Evolutionary conservation across 257 asterid species (phyloP), one percentile per base, ranked within the genome.

Genomic region (Hygrophila difformis): DNA sequence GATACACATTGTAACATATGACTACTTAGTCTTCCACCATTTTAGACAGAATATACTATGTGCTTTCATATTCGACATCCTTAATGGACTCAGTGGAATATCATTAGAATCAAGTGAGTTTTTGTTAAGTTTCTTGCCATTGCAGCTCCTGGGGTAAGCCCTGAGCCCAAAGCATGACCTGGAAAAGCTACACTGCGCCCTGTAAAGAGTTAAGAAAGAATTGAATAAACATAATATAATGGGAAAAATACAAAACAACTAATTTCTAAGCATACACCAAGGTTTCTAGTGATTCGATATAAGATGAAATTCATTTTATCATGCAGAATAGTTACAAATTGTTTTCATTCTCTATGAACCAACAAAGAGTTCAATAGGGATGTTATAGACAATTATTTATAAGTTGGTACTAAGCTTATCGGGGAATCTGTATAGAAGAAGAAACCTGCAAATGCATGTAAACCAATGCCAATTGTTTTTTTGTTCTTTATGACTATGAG

Each of bases 111-210:
- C 34, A 59, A 50, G 26, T 40, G 44, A 62, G 15, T 8, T 55
- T 62, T 63, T 28, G 26, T 44, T 37, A 61, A 22, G 35, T 39
- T 56, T 55, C 93, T 84, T 84, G 80, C 97, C 94, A 79, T 82
- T 64, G 98, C 98, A 59, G 96, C 92, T 41, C 47, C 79, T 45
- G 69, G 78, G 37, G 88, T 82, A 64, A 89, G 74, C 51, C 98
- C 98, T 47, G 76, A 77, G 44, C 96, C 98, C 80, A 89, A 76
- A 39, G 91, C 91, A 72, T 89, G 94, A 33, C 98, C 98, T 54
- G 98, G 98, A 71, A 89, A 89, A 56, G 98, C 94, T 41, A 89
- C 93, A 73, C 96, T 85, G 46, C 94, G 73, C 59, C 98, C 98
- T 89, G 93, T 33, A 63, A 45, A 57, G 12, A 48, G 15, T 40